phyloP scores from a whole-genome alignment of 768 basidiomycete genomes.

The Leccinum imitatum region DNA sequence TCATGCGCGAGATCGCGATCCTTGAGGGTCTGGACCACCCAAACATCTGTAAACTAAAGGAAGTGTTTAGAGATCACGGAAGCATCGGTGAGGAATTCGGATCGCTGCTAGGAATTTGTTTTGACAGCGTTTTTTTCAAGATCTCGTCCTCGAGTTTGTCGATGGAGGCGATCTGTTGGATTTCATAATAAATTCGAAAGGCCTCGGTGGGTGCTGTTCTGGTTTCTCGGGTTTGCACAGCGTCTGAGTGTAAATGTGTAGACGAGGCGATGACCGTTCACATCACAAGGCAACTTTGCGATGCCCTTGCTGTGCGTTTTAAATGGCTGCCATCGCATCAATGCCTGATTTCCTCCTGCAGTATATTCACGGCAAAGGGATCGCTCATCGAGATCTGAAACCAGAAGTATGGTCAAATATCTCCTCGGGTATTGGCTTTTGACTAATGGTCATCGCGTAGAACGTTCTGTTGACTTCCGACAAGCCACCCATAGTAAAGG shows the following conservation, averaged over 20 bases:
- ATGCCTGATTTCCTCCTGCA: constrained; percentile 17
- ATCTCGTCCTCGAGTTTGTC: constrained; percentile 81
- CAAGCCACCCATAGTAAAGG: constrained; percentile 71
- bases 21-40: constrained; percentile 74
- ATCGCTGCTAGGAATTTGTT: constrained; percentile 9
- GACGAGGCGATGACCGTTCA: constrained; percentile 60
- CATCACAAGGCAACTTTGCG: constrained; percentile 81
- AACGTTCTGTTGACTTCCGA: constrained; percentile 82
- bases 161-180: constrained; percentile 89
- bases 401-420: constrained; percentile 58
- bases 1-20: constrained; percentile 76
- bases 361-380: constrained; percentile 72
- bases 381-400: constrained; percentile 93
- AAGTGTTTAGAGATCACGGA: constrained; percentile 69
- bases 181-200: constrained; percentile 60
- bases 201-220: constrained; percentile 51
- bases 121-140: constrained; percentile 42
- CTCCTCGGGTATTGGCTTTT: constrained; percentile 3
- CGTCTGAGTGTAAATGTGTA: constrained; percentile 20
- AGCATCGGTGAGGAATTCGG: constrained; percentile 49
- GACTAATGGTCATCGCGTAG: constrained; percentile 34
- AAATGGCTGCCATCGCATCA: background rate
- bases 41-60: constrained; percentile 79
- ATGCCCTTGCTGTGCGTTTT: constrained; percentile 63
- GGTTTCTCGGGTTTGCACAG: background rate